Evolutionary conservation across 202 grass and related monocot species (phyloP).

Genomic region (Schoenoplectus triqueter): DNA sequence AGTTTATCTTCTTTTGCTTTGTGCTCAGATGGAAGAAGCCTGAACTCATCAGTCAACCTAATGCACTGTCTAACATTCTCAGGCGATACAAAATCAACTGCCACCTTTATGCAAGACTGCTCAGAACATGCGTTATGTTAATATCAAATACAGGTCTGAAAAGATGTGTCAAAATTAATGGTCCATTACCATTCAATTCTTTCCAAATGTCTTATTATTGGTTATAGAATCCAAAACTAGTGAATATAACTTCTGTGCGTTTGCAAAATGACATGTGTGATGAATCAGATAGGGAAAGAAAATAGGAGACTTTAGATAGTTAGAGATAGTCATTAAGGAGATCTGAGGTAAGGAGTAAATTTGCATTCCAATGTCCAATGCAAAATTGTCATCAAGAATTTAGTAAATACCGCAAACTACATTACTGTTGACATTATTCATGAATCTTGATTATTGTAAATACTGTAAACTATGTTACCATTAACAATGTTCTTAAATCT

Average conservation of each 20-base stretch:
- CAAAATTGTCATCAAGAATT: not conserved
- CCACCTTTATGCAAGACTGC: slow-evolving; percentile 95
- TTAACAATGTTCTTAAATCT: slow-evolving; percentile 10
- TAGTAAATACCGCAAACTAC: not conserved
- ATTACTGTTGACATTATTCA: not conserved
- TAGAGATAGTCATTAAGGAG: not conserved
- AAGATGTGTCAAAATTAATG: not conserved
- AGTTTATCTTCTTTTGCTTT: slow-evolving; percentile 87
- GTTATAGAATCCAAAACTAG: not conserved
- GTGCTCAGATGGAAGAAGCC: slow-evolving; percentile 67
- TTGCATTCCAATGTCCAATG: not conserved
- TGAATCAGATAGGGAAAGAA: not conserved
- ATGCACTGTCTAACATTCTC: slow-evolving; percentile 75
- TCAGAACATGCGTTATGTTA: slow-evolving; percentile 29
- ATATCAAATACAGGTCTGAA: slow-evolving; percentile 14
- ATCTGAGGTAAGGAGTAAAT: not conserved
- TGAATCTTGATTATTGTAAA: not conserved
- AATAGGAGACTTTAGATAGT: not conserved
- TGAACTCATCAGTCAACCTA: slow-evolving; percentile 66
- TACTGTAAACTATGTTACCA: slow-evolving; percentile 8
- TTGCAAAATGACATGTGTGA: not conserved
- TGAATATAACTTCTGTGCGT: not conserved
- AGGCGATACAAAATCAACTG: slow-evolving; percentile 83
- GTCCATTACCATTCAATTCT: not conserved
- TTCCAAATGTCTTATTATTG: not conserved